Evolutionary conservation across 177 flowering plant genomes (phyloP).

Genomic region (Tripterygium wilfordii): DNA sequence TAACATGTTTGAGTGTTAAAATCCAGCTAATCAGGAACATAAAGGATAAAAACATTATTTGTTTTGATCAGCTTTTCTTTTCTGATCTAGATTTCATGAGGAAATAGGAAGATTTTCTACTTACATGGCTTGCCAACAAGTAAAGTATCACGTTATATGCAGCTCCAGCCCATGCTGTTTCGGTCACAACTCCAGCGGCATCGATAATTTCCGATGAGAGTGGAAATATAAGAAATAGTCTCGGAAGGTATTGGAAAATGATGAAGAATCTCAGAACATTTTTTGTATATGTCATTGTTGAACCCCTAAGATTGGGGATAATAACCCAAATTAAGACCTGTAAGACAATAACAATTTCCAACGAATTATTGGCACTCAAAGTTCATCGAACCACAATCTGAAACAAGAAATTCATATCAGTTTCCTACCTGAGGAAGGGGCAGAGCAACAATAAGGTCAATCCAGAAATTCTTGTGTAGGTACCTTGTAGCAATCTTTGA

Average conservation of each 20-base stretch:
- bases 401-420: neutral
- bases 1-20: too few relatives aligned
- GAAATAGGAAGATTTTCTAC: too few relatives aligned
- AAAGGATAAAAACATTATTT: too few relatives aligned
- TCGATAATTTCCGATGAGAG: constrained; percentile 43
- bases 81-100: too few relatives aligned
- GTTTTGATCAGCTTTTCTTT: too few relatives aligned
- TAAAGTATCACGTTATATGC: constrained; percentile 57
- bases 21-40: too few relatives aligned
- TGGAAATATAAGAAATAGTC: constrained; percentile 48
- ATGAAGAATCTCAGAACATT: constrained; percentile 41
- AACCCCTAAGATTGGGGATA: constrained; percentile 43
- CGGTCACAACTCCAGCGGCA: constrained; percentile 53
- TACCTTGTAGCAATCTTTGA: constrained; percentile 68
- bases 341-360: too few relatives aligned
- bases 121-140: constrained; percentile 87
- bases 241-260: constrained; percentile 49
- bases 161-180: constrained; percentile 68
- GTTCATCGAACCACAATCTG: neutral
- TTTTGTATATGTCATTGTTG: constrained; percentile 43
- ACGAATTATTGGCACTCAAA: too few relatives aligned
- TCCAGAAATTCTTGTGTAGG: constrained; percentile 51
- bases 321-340: constrained; percentile 49
- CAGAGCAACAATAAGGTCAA: constrained; percentile 76
- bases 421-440: constrained; percentile 99